Evolutionary conservation across 371 early-diverging fungal genomes (phyloP).

Genomic region (Circinella umbellata): DNA sequence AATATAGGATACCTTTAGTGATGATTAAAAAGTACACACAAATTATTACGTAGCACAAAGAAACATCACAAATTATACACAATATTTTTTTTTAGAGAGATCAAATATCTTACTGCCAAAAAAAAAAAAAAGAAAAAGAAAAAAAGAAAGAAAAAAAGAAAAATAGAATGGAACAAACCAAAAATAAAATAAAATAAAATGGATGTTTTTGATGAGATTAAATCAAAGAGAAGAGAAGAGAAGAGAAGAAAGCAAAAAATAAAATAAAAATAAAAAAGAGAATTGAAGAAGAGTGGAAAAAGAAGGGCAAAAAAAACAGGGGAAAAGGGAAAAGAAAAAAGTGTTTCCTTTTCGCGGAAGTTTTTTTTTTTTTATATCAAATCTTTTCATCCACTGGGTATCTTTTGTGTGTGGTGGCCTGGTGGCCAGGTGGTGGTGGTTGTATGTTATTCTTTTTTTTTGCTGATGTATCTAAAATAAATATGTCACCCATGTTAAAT

Average conservation of each 20-base stretch:
- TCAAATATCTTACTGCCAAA: background rate
- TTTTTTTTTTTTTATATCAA: constrained; percentile 8
- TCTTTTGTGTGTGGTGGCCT: too few species aligned
- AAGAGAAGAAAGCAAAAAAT: background rate
- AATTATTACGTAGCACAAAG: too few species aligned
- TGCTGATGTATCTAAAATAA: too few species aligned
- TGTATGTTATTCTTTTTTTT: too few species aligned
- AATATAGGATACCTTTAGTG: too few species aligned
- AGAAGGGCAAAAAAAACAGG: background rate
- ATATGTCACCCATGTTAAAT: too few species aligned
- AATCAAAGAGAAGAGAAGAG: background rate
- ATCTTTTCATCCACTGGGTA: too few species aligned
- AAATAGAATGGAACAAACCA: background rate
- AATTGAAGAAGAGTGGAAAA: background rate
- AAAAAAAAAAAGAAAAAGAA: too few species aligned
- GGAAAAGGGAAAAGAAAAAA: background rate
- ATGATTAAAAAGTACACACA: too few species aligned
- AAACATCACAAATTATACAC: background rate
- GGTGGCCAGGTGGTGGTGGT: too few species aligned
- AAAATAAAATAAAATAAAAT: too few species aligned
- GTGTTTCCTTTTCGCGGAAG: background rate
- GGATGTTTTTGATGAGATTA: too few species aligned
- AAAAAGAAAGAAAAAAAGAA: background rate
- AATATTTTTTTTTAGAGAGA: background rate
- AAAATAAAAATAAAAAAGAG: background rate